Evolutionary conservation across 2,329 filamentous ascomycete genomes (phyloP).

Genomic region (Penicillium brasilianum): DNA sequence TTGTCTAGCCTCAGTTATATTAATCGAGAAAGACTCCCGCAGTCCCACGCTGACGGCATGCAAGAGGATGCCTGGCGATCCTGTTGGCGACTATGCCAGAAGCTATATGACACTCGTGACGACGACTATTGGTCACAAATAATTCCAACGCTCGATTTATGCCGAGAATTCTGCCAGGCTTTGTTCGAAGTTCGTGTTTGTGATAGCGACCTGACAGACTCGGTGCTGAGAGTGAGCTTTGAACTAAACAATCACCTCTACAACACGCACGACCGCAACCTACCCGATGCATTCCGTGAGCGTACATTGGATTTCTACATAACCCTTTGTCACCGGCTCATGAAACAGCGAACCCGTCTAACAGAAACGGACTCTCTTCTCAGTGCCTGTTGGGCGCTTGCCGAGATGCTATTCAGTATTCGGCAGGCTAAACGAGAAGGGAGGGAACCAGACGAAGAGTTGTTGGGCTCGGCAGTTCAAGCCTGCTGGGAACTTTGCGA

Average conservation of each 20-base stretch:
- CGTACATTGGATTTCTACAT: conserved; percentile 93
- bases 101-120: conserved; percentile 80
- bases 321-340: conserved; percentile 89
- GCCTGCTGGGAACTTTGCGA: conserved; percentile 95
- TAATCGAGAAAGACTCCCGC: conserved; percentile 79
- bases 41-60: conserved; percentile 73
- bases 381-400: conserved; percentile 84
- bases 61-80: conserved; percentile 91
- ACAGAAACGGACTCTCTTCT: conserved; percentile 83
- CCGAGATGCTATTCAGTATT: conserved; percentile 91
- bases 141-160: conserved; percentile 78
- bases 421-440: conserved; percentile 79
- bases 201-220: conserved; percentile 80
- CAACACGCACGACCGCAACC: conserved; percentile 82
- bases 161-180: conserved; percentile 88
- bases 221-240: conserved; percentile 87
- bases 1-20: conserved; percentile 82
- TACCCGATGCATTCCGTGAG: conserved; percentile 87
- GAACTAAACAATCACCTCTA: conserved; percentile 95
- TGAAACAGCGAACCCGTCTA: conserved; percentile 85
- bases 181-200: conserved; percentile 83
- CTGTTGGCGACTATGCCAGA: conserved; percentile 91
- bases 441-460: conserved; percentile 76
- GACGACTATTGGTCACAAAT: conserved; percentile 72
- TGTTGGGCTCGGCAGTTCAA: conserved; percentile 85